Evolutionary conservation across 2,329 filamentous ascomycete species (phyloP).

Genomic region (Neopestalotiopsis clavispora): DNA sequence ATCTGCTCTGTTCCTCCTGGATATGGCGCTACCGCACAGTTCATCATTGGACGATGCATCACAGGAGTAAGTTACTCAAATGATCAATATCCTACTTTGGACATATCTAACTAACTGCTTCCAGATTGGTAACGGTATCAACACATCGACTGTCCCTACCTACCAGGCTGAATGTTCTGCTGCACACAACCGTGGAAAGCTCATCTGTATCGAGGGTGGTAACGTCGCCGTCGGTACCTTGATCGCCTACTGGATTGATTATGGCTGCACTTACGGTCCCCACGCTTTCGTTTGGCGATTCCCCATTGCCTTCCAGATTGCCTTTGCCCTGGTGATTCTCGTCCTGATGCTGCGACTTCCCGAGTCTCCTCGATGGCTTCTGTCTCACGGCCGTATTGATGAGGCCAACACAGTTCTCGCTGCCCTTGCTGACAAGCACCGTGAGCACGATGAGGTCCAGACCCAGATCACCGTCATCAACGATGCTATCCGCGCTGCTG

Average conservation of each 20-base stretch:
- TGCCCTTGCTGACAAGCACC: conserved; percentile 56
- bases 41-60: conserved; percentile 54
- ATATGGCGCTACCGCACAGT: conserved; percentile 50
- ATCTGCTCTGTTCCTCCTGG: conserved; percentile 50
- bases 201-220: conserved; percentile 61
- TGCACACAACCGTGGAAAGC: conserved; percentile 61
- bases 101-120: background rate
- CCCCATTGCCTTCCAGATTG: conserved; percentile 45
- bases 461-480: conserved; percentile 51
- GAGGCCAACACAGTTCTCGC: conserved; percentile 58
- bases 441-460: conserved; percentile 45
- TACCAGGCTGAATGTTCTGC: conserved; percentile 41
- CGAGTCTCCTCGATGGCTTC: conserved; percentile 58
- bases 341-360: conserved; percentile 48
- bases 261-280: conserved; percentile 40
- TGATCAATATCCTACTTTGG: background rate
- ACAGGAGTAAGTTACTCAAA: conserved; percentile 47
- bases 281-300: conserved; percentile 42
- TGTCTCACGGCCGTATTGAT: conserved; percentile 50
- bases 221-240: conserved; percentile 47
- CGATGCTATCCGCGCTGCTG: conserved; percentile 37
- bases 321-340: conserved; percentile 49
- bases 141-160: conserved; percentile 44
- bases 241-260: conserved; percentile 49
- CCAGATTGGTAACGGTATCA: conserved; percentile 49